Percentiles rank a stretch among this genome's conserved stretches.
phyloP scores from a whole-genome alignment of 805 yeast species.

The Metschnikowia borealis region DNA sequence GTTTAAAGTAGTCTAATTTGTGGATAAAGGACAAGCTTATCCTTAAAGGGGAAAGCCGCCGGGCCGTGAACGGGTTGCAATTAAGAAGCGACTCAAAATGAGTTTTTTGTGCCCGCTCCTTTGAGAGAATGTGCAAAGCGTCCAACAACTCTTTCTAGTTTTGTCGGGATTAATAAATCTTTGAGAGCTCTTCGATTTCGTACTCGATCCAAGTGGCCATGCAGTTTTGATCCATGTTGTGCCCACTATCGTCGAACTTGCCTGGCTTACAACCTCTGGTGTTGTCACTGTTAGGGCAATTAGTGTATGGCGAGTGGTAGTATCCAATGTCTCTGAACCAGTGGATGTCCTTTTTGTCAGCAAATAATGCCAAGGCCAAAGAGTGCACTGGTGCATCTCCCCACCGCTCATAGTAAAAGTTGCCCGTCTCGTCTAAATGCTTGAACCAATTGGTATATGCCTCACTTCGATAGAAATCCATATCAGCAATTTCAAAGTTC shows the following conservation, averaged over 20 bases:
- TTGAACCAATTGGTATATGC: conserved; percentile 64
- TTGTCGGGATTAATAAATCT: conserved; percentile 5
- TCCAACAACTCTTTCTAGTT: not conserved
- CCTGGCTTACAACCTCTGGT: conserved; percentile 53
- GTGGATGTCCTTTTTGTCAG: conserved; percentile 64
- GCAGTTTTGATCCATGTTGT: conserved; percentile 67
- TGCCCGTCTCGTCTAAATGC: conserved; percentile 63
- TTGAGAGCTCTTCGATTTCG: conserved; percentile 21
- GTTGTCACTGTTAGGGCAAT: conserved; percentile 58
- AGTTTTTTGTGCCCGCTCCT: not conserved
- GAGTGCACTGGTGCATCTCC: conserved; percentile 93
- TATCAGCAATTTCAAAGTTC: conserved; percentile 78
- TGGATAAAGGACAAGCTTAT: not conserved
- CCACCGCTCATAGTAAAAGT: conserved; percentile 89
- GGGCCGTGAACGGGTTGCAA: not conserved
- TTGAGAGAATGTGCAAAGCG: not conserved
- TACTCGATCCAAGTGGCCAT: conserved; percentile 63
- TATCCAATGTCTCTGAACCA: conserved; percentile 89
- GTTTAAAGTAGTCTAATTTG: not conserved
- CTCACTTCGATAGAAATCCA: conserved; percentile 73
- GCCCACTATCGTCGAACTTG: conserved; percentile 47
- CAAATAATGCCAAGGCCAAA: conserved; percentile 67
- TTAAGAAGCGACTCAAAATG: not conserved
- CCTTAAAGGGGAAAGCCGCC: not conserved
- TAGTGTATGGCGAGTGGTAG: conserved; percentile 66